phyloP scores from a whole-genome alignment of 352 stramenopile species.

The Phytophthora tentaculata region DNA sequence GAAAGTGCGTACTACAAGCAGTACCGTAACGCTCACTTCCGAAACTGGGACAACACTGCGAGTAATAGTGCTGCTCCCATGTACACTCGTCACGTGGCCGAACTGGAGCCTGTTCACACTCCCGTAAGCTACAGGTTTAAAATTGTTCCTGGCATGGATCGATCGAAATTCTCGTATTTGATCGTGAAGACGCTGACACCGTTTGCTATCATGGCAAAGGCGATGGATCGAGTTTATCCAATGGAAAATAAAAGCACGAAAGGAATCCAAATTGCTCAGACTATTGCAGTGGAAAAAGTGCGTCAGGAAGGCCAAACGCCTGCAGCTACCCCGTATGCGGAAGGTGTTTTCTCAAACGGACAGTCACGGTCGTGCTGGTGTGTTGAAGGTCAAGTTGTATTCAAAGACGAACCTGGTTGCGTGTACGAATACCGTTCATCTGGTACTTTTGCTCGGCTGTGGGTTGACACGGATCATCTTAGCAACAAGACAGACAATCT shows the following conservation, averaged over 20 bases:
- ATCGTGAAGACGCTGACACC: conserved; percentile 56
- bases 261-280: conserved; percentile 61
- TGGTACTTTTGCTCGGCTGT: conserved; percentile 50
- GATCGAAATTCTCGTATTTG: conserved; percentile 58
- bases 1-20: conserved; percentile 61
- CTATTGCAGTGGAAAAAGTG: conserved; percentile 53
- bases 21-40: conserved; percentile 58
- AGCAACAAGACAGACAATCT: conserved; percentile 1
- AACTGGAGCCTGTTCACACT: conserved; percentile 30
- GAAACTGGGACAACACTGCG: conserved; percentile 39
- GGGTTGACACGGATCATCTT: conserved; percentile 16
- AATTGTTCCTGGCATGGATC: conserved; percentile 57
- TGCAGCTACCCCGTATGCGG: conserved; percentile 11
- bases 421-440: conserved; percentile 72
- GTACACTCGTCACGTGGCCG: conserved; percentile 36
- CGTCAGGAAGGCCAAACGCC: conserved; percentile 17
- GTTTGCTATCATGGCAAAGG: conserved; percentile 51
- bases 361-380: conserved; percentile 52
- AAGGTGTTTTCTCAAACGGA: conserved; percentile 24
- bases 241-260: conserved; percentile 39
- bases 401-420: conserved; percentile 48
- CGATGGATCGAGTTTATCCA: conserved; percentile 51
- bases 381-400: conserved; percentile 59
- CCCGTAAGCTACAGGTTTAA: conserved; percentile 55
- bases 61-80: conserved; percentile 1